Evolutionary conservation across 495 filamentous ascomycete genomes (phyloP).

Genomic region (Penicillium subrubescens): DNA sequence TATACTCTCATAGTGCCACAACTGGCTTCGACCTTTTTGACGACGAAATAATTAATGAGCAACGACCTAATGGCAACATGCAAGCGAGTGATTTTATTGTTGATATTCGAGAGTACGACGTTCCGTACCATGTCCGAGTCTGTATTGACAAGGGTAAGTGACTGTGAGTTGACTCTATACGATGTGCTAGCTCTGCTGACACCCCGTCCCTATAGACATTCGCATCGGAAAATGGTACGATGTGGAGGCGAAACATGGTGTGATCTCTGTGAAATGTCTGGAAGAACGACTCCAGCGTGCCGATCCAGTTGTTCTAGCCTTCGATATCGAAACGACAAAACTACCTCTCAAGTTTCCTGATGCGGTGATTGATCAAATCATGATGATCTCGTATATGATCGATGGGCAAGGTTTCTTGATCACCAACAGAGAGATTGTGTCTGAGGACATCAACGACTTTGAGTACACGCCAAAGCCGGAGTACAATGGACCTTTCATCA

Average conservation of each 20-base stretch:
- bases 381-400: conserved; percentile 99
- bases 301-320: conserved; percentile 95
- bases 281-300: conserved; percentile 87
- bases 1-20: conserved; percentile 59
- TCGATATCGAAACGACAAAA: conserved; percentile 98
- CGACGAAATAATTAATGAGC: conserved; percentile 81
- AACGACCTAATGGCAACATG: conserved; percentile 76
- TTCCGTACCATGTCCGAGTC: conserved; percentile 98
- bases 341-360: conserved; percentile 98
- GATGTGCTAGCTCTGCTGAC: conserved; percentile 15
- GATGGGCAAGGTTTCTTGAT: conserved; percentile 98
- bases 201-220: conserved; percentile 61
- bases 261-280: conserved; percentile 76
- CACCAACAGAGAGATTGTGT: conserved; percentile 97
- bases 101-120: conserved; percentile 99
- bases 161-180: neutral
- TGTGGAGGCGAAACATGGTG: conserved; percentile 90
- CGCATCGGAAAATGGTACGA: conserved; percentile 97
- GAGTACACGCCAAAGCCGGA: conserved; percentile 98
- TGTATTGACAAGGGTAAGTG: conserved; percentile 86
- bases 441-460: conserved; percentile 96
- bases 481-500: conserved; percentile 91
- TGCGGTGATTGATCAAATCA: conserved; percentile 90
- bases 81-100: conserved; percentile 97
- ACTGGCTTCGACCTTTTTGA: conserved; percentile 96